Evolutionary conservation across 495 filamentous ascomycete genomes (phyloP), one percentile per base, ranked within the genome.

Genomic region (Annulohypoxylon moriforme): DNA sequence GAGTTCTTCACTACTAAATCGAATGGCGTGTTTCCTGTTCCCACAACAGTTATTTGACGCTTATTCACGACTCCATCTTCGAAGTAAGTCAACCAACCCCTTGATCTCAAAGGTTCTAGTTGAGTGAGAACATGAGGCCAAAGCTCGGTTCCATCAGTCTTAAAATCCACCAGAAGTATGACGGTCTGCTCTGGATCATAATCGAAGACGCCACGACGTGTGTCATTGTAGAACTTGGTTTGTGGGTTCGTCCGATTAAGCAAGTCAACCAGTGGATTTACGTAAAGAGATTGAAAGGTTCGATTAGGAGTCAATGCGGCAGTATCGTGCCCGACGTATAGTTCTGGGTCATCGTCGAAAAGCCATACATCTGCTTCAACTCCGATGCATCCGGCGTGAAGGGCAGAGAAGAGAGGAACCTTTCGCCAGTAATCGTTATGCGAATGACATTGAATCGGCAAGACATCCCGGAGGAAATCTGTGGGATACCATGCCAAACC

Each of bases 401-500:
- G 77, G 2, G 90, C 90, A 3, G 87, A 89, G 75, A 84, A 86
- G 7, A 86, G 70, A n/a, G 94, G 94, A 3, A 93, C 86, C 10
- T 84, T 85, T 5, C 93, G 90, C 90, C 89, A 97, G 80, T 97
- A 97, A 81, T 97, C 94, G 75, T 97, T 97, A 79, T 97, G 94
- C 0, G 92, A 95, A 78, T 92, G 87, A 53, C 90, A 93, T 4
- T 82, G 85, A 46, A 91, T 86, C 0, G 93, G 92, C 0, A 83
- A 62, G 40, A 95, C 87, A 68, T 91, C 91, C 9, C 88, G 85
- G 4, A 92, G 89, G 71, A 93, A 90, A 79, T 94, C 90, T 0
- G 92, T 93, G 0, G 92, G 91, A 78, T 93, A 95, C 74, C 84
- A 86, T 4, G 84, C 79, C 29, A 88, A 78, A 7, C 80, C 82